phyloP scores from a whole-genome alignment of 768 basidiomycete genomes.

The Podaxis rugospora region DNA sequence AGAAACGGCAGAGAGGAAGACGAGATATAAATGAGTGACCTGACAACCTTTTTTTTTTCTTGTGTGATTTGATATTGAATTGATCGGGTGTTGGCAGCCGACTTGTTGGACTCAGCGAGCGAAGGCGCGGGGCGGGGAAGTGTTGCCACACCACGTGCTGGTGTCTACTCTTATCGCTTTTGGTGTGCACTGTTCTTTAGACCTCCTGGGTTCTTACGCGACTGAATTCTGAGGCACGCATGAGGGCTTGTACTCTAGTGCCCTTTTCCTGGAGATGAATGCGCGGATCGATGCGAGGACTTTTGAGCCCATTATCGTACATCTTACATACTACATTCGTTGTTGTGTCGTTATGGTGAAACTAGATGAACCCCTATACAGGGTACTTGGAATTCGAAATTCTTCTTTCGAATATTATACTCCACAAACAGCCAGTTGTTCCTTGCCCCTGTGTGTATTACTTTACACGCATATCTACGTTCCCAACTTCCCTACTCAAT shows the following conservation, averaged over 20 bases:
- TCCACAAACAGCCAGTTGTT: no score
- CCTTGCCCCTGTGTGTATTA: no score
- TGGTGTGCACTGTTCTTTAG: neutral
- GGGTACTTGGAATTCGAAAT: no score
- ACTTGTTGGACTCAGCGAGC: neutral
- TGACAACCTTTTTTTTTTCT: neutral
- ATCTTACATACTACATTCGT: no score
- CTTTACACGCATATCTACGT: no score
- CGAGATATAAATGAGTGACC: neutral
- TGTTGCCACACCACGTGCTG: neutral
- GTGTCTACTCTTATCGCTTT: neutral
- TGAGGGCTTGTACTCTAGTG: neutral
- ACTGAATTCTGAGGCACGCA: neutral
- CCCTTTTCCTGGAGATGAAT: neutral
- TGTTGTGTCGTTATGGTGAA: no score
- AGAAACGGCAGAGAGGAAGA: slow-evolving; percentile 12
- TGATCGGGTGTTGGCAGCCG: neutral
- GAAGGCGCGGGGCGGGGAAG: neutral
- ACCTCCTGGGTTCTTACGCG: neutral
- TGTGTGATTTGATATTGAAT: neutral
- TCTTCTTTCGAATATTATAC: no score
- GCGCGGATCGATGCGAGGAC: neutral
- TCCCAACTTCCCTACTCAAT: no score
- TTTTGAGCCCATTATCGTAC: neutral
- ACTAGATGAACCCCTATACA: no score